A percentile compares a stretch with the other conserved stretches of the same genome.
Evolutionary conservation across 179 eudicot species (phyloP).

Genomic region (Spergularia azorica): DNA sequence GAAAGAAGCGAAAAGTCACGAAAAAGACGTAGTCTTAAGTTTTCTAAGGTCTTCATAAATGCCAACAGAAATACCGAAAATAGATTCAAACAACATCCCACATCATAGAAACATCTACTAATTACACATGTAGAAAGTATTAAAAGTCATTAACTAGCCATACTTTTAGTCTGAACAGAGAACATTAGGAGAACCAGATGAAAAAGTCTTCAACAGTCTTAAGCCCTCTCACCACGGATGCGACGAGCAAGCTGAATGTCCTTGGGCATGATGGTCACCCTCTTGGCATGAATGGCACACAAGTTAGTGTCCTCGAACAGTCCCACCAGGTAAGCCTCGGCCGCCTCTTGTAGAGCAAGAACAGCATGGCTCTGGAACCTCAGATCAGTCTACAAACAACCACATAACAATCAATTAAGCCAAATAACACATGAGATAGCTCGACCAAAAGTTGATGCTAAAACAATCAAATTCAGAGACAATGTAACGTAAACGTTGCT

Average conservation of each 20-base stretch:
- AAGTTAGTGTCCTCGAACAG: conserved; percentile 34
- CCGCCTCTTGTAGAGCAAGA: conserved; percentile 35
- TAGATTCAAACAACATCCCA: not conserved
- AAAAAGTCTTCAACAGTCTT: conserved; percentile 3
- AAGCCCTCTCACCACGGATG: conserved; percentile 34
- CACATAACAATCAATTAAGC: not conserved
- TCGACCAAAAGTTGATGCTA: too few species aligned
- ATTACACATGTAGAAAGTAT: conserved; percentile 12
- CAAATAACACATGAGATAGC: not conserved
- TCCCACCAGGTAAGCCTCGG: conserved; percentile 34
- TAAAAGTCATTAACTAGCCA: conserved; percentile 9
- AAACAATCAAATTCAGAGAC: not conserved
- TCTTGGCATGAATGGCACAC: conserved; percentile 34
- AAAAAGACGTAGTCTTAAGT: not conserved
- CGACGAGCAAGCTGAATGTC: conserved; percentile 39
- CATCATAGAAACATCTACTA: not conserved
- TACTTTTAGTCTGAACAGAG: not conserved
- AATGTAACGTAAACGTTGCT: not conserved
- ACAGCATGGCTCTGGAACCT: conserved; percentile 39
- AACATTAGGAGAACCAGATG: not conserved
- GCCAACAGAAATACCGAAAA: too few species aligned
- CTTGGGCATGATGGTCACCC: conserved; percentile 36
- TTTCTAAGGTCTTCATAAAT: not conserved
- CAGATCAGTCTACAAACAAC: conserved; percentile 29
- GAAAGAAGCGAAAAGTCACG: not conserved